A percentile compares a stretch with the other conserved stretches of the same genome.
phyloP scores from a whole-genome alignment of 768 basidiomycete genomes.

The Tylopilus plumbeoviolaceoides region DNA sequence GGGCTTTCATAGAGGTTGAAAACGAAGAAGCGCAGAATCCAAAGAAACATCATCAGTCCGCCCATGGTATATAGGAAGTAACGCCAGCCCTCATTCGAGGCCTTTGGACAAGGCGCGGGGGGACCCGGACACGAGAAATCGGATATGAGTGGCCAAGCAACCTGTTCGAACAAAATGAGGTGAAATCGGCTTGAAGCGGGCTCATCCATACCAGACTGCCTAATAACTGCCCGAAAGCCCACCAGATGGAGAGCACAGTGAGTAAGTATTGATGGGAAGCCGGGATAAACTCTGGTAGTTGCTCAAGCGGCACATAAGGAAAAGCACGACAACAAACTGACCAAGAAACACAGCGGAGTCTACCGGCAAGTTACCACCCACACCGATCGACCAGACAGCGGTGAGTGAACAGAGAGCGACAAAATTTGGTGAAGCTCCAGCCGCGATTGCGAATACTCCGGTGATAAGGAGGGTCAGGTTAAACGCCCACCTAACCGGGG shows the following conservation, averaged over 20 bases:
- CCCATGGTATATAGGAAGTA: constrained; percentile 75
- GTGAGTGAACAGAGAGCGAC: constrained; percentile 48
- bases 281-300: constrained; percentile 56
- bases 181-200: not conserved
- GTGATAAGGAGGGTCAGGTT: constrained; percentile 69
- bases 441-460: constrained; percentile 60
- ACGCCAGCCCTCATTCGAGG: constrained; percentile 68
- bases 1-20: constrained; percentile 70
- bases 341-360: constrained; percentile 76
- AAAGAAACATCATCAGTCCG: constrained; percentile 62
- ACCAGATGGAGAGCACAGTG: constrained; percentile 74
- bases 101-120: constrained; percentile 46
- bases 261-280: constrained; percentile 71
- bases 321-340: constrained; percentile 24
- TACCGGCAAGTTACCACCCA: constrained; percentile 71
- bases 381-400: constrained; percentile 61
- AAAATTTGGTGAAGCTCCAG: constrained; percentile 55
- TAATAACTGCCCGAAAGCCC: constrained; percentile 72
- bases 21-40: constrained; percentile 57
- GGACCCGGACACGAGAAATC: constrained; percentile 56
- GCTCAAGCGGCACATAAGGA: not conserved
- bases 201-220: constrained; percentile 41
- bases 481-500: constrained; percentile 50
- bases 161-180: constrained; percentile 27
- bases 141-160: constrained; percentile 73